Evolutionary conservation across 768 basidiomycete genomes (phyloP), one percentile per base, ranked within the genome.

Genomic region (Suillus alpinus): DNA sequence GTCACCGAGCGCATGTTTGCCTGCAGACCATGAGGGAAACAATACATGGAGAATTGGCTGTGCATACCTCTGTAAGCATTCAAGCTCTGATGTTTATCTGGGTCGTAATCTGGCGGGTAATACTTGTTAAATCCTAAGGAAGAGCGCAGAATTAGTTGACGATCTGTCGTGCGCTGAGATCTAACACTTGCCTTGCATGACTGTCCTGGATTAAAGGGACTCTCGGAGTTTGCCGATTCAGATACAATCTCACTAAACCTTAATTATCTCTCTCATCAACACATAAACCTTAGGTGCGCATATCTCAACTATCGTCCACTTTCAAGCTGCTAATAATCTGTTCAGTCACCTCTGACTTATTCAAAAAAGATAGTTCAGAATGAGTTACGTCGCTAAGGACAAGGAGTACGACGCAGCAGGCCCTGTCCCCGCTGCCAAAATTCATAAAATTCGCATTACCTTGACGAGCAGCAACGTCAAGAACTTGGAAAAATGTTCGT

Each of bases 371-470:
- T 59, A 43, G 23, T 70, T 61, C 66, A 89, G 74, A 79, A 94
- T 94, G 93, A 93, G 91, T 92, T 94, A 95, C 91, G 94, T 94
- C 92, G 92, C 93, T 83, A 94, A 94, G 87, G 94, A 95, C 78
- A 95, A 98, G 78, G 95, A 97, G 76, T 95, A 94, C 83, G 97
- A 98, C 68, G 94, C 93, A 63, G 89, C 91, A 52, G 93, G 93
- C 70, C 89, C 90, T 65, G 86, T 94, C 63, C 89, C 91, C 71
- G 81, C 86, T 66, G 90, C 92, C 74, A 95, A 98, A 80, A 86
- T 94, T 76, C 96, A 98, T 87, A 98, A 98, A 86, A 98, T 98
- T 77, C 83, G 97, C 66, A 99, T 99, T 83, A 98, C 97, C 66
- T 83, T 99, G 76, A 98, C 97, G 66, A 94, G 92, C 80, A 90